phyloP scores from a whole-genome alignment of 495 filamentous ascomycete species.

The Talaromyces liani region DNA sequence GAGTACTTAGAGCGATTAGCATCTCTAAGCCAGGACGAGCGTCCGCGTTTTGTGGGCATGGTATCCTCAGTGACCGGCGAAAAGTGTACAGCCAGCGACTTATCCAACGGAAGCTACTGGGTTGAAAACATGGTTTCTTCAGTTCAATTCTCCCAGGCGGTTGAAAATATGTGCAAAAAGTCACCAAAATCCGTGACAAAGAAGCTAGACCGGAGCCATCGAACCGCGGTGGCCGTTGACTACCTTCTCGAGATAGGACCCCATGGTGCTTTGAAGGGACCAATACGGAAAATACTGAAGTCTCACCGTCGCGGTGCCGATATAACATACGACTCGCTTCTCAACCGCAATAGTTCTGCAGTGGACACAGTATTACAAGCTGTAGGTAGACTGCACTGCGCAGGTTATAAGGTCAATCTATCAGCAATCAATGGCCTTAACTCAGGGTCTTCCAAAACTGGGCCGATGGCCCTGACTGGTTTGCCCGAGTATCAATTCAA shows the following conservation, averaged over 20 bases:
- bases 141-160: slow-evolving; percentile 29
- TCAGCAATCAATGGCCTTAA: too few relatives aligned
- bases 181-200: not conserved
- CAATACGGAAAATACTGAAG: slow-evolving; percentile 8
- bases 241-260: slow-evolving; percentile 47
- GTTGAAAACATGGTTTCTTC: slow-evolving; percentile 29
- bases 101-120: slow-evolving; percentile 28
- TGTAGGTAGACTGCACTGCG: not conserved
- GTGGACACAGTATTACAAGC: not conserved
- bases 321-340: slow-evolving; percentile 18
- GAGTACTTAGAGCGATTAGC: slow-evolving; percentile 14
- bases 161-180: slow-evolving; percentile 18
- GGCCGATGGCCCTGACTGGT: too few relatives aligned
- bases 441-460: too few relatives aligned
- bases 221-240: slow-evolving; percentile 19
- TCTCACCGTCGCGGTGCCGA: not conserved
- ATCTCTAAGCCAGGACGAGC: not conserved
- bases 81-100: slow-evolving; percentile 9
- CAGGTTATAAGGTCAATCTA: slow-evolving; percentile 20
- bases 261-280: slow-evolving; percentile 33
- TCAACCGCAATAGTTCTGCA: slow-evolving; percentile 9
- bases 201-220: not conserved
- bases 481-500: too few relatives aligned
- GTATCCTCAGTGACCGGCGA: slow-evolving; percentile 31
- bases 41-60: not conserved